phyloP scores from a whole-genome alignment of 495 filamentous ascomycete species.

The Lasiosphaeriaceae sp. region DNA sequence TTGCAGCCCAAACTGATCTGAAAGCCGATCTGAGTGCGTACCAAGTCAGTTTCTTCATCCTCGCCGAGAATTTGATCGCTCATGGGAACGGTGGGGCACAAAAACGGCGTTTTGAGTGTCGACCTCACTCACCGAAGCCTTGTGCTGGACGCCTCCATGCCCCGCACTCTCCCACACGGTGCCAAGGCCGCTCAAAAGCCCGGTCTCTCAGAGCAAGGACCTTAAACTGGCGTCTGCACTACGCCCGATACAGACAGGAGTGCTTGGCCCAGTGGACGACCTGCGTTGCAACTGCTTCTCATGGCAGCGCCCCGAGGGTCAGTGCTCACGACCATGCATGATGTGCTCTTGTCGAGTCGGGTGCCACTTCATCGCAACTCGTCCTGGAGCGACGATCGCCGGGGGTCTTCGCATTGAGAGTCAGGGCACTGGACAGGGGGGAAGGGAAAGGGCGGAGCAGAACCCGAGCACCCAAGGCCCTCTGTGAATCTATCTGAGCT shows the following conservation, averaged over 20 bases:
- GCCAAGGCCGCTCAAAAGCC: not conserved
- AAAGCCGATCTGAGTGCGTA: no score
- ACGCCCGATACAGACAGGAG: constrained; percentile 25
- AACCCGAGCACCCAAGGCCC: not conserved
- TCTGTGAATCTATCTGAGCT: constrained; percentile 7
- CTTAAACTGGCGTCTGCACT: constrained; percentile 6
- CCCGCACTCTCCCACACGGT: no score
- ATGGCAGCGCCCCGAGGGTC: constrained; percentile 12
- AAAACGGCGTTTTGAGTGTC: no score
- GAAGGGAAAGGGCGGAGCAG: constrained; percentile 5
- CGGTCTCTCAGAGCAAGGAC: constrained; percentile 14
- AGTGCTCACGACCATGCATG: constrained; percentile 18
- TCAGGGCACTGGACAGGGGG: constrained; percentile 16
- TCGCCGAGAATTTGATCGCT: no score
- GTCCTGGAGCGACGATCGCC: not conserved
- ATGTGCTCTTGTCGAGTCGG: constrained; percentile 1
- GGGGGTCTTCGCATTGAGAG: constrained; percentile 18
- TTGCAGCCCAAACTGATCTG: no score
- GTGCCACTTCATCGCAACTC: not conserved
- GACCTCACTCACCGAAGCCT: no score
- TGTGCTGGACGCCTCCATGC: no score
- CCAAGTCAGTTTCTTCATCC: no score
- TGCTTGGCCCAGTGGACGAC: constrained; percentile 23
- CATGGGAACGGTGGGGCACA: no score
- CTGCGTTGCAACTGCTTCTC: constrained; percentile 15